Conservation (phyloP, 257 asterid genomes). For the Solanum virginianum region DNA sequence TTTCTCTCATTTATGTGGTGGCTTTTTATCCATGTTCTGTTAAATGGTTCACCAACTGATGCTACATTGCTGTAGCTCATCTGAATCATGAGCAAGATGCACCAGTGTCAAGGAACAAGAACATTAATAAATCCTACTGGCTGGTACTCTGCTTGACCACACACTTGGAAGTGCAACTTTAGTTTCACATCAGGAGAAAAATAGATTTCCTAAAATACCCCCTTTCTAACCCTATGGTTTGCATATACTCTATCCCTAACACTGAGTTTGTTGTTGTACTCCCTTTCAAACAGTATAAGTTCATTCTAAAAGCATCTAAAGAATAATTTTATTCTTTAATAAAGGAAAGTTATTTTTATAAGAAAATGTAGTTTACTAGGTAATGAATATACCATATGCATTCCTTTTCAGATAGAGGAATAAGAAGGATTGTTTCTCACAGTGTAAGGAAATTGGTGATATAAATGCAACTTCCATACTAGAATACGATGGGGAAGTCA, state of each 20-base stretch:
- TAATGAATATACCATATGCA: neutral
- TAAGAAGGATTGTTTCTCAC: too few relatives aligned
- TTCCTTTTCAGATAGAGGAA: too few relatives aligned
- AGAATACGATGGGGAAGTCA: slow-evolving; percentile 14
- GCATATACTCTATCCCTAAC: too few relatives aligned
- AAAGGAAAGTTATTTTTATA: neutral
- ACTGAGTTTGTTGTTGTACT: too few relatives aligned
- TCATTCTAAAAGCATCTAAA: neutral
- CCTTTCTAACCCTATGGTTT: neutral
- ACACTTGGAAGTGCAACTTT: neutral
- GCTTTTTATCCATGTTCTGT: neutral
- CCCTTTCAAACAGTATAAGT: neutral
- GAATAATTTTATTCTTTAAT: neutral
- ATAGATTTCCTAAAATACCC: neutral
- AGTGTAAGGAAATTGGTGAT: neutral
- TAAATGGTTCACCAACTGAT: neutral
- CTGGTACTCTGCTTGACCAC: too few relatives aligned
- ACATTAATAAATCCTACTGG: too few relatives aligned
- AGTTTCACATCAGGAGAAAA: neutral
- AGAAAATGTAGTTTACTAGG: neutral
- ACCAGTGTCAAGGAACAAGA: neutral
- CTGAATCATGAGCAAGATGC: neutral
- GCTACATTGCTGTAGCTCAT: neutral
- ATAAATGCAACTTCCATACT: slow-evolving; percentile 12
- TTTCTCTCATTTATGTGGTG: neutral